Evolutionary conservation across 768 basidiomycete genomes (phyloP), one percentile per base, ranked within the genome.

Genomic region (Russula virescens): DNA sequence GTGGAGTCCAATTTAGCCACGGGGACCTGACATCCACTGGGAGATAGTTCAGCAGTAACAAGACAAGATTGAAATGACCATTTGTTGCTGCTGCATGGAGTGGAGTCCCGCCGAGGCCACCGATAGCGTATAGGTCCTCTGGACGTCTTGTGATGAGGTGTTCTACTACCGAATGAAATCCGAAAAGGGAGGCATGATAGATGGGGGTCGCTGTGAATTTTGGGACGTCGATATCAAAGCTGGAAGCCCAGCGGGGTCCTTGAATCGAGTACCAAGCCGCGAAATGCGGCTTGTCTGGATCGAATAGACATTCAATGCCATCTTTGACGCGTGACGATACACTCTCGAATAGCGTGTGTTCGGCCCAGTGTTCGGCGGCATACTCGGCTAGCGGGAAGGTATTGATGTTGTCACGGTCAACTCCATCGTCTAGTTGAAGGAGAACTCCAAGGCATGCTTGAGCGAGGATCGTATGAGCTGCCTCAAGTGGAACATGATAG

Each of bases 251-350:
- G n/a, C 18, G 3, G 2, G 0, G 10, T 60, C 42, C 23, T 8
- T 60, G 31, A 19, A 52, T 52, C 58, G 21, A 43, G 34, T 52
- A 21, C 58, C 58, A 52, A 18, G 28, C 26, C 5, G 42, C 5
- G 18, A 60, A 52, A 13, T 60, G 58, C 25, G 58, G 58, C 5
- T 45, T 52, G 31, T 60, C 50, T 7, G 9, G 19, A 26, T 60
- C 58, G 23, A 60, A 52, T 5, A 60, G 58, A 19, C 40, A 34
- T 34, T 25, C 11, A 21, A 60, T 26, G 23, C 23, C 50, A 1
- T 35, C 58, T 16, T 52, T 34, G 21, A 45, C 5, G 5, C 11
- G 19, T 21, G 43, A 45, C 13, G 55, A 43, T n/a, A 55, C 55
- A n/a, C n/a, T 14, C 43, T 46, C 25, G 28, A 55, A 55, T 28